phyloP scores from a whole-genome alignment of 108 stramenopile species.

The Pinguiococcus pyrenoidosus region DNA sequence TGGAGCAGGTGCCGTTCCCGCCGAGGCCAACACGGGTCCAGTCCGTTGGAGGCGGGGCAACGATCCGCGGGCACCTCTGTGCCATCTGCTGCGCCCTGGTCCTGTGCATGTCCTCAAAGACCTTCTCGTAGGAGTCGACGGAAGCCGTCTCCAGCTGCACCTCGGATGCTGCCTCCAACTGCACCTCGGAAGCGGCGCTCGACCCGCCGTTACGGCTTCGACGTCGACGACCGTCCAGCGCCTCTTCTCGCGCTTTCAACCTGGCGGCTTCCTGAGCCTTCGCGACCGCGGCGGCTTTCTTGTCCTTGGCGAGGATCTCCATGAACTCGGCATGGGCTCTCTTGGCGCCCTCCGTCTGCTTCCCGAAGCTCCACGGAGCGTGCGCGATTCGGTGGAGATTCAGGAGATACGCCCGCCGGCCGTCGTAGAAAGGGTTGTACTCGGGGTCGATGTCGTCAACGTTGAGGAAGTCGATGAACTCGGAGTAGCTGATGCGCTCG shows the following conservation, averaged over 20 bases:
- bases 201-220: no score
- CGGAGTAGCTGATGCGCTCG: slow-evolving; percentile 5
- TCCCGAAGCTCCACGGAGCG: slow-evolving; percentile 7
- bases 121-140: neutral
- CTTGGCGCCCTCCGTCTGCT: slow-evolving; percentile 7
- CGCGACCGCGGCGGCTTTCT: no score
- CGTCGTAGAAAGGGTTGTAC: slow-evolving; percentile 17
- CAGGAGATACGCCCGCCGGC: neutral
- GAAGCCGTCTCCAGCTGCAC: no score
- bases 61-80: slow-evolving; percentile 6
- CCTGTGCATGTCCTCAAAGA: slow-evolving; percentile 3
- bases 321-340: neutral
- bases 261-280: no score
- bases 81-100: neutral
- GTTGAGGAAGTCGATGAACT: slow-evolving; percentile 4
- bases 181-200: no score
- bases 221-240: no score
- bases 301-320: no score
- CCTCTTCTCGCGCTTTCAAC: no score
- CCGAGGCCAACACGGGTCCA: slow-evolving; percentile 6
- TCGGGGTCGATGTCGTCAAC: slow-evolving; percentile 9
- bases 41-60: slow-evolving; percentile 3
- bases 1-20: slow-evolving; percentile 7
- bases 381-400: slow-evolving; percentile 1
- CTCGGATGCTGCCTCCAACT: no score